Percentiles rank a stretch among this genome's conserved stretches.
These are phyloP conservation scores for Castanea mollissima DNA, from an alignment of 306 rosid species.

Conservation along the genomic window DNA sequence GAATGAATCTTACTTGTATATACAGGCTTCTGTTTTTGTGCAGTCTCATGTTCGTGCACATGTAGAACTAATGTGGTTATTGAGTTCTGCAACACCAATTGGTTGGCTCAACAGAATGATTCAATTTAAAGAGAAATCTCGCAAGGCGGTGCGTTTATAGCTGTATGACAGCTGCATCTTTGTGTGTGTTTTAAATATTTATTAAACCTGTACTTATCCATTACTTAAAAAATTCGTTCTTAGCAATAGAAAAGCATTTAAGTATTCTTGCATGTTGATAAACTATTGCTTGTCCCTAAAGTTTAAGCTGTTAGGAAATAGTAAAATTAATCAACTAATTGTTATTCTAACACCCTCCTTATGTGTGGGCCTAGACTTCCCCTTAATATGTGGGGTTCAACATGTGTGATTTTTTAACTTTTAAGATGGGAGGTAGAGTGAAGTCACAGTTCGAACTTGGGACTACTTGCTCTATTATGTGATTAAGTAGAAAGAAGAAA, in stretches of 20 bases:
- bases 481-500: no score
- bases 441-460: no score
- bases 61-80: conserved; percentile 92
- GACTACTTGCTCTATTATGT: no score
- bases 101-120: conserved; percentile 96
- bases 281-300: no score
- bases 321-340: no score
- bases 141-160: conserved; percentile 85
- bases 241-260: no score
- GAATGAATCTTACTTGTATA: conserved; percentile 24
- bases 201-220: background rate
- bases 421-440: no score
- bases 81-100: conserved; percentile 84
- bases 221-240: background rate
- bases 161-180: conserved; percentile 45
- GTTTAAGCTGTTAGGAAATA: no score
- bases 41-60: conserved; percentile 99
- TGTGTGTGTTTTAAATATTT: conserved; percentile 23
- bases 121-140: conserved; percentile 97
- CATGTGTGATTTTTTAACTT: no score
- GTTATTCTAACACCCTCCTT: no score
- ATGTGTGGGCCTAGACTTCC: no score
- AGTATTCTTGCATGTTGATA: background rate
- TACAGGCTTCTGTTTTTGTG: conserved; percentile 90
- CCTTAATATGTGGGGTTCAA: no score